Evolutionary conservation across 768 basidiomycete genomes (phyloP), one percentile per base, ranked within the genome.

Genomic region (Tylopilus felleus): DNA sequence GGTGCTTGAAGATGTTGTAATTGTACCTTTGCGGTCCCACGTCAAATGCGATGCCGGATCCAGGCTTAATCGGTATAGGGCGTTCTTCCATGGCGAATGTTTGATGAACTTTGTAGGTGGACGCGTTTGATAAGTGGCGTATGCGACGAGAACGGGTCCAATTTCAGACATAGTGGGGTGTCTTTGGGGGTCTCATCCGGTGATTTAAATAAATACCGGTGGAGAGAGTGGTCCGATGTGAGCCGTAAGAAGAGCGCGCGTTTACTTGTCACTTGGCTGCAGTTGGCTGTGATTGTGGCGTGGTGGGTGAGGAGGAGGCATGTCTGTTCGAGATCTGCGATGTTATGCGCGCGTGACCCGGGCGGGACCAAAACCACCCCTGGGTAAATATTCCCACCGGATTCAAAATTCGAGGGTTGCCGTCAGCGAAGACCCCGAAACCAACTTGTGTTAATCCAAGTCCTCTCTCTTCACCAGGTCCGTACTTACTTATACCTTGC

Each of bases 401-500:
- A 42, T 36, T 47, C 52, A 23, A 60, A 62, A 52, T 56, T 56
- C 50, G 53, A 19, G 67, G 59, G 65, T n/a, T 64, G 55, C 53
- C 47, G 56, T 55, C 33, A 52, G 29, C 1, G 14, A 13, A 57
- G 68, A 68, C 66, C 66, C 66, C 66, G 56, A 31, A 29, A 51
- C 33, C 3, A 2, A 2, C 16, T 29, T 55, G 49, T 57, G 39
- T 43, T 51, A 7, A 45, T 53, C 23, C 52, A 25, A 4, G 46
- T 42, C 49, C 47, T 19, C 28, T 7, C 22, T 27, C 25, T 31
- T 19, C 42, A 47, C 49, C 35, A 31, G 27, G 22, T 36, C 52
- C 38, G 58, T 55, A 60, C 64, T 70, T 71, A 67, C 66, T 68
- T 68, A 68, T 68, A 68, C 67, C 61, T 57, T 52, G 56, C 46